A percentile compares a stretch with the other conserved stretches of the same genome.
Conservation (phyloP, 2,329 filamentous ascomycete species). For the Hypoxylon sp. region DNA sequence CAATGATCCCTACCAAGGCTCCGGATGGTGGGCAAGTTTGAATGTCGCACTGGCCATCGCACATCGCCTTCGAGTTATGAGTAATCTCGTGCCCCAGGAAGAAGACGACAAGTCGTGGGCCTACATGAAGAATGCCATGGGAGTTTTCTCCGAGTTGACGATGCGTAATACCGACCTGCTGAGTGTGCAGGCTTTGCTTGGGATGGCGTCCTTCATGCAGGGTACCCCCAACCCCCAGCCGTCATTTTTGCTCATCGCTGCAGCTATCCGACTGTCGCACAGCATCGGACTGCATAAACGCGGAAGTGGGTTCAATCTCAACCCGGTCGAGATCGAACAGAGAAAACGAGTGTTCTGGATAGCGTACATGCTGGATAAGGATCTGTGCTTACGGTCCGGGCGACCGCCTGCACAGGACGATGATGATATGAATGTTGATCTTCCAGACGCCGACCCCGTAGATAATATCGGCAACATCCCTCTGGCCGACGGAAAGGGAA, state of each 20-base stretch:
- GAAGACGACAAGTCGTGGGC: conserved; percentile 96
- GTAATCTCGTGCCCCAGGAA: conserved; percentile 86
- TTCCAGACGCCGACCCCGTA: conserved; percentile 87
- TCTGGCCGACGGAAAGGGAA: conserved; percentile 84
- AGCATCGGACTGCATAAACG: conserved; percentile 96
- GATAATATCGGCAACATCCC: conserved; percentile 97
- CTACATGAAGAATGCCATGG: conserved; percentile 96
- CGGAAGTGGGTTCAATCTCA: conserved; percentile 90
- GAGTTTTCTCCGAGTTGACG: conserved; percentile 88
- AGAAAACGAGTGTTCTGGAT: conserved; percentile 74
- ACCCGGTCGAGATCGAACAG: conserved; percentile 93
- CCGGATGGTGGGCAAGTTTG: conserved; percentile 97
- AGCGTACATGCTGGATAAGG: conserved; percentile 71
- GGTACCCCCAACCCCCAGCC: conserved; percentile 97
- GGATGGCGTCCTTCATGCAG: conserved; percentile 93
- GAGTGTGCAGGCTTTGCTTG: conserved; percentile 91
- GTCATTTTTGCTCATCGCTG: conserved; percentile 87
- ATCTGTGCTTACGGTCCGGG: conserved; percentile 66
- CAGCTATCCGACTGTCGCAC: conserved; percentile 88
- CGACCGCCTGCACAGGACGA: conserved; percentile 70
- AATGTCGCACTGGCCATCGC: conserved; percentile 95
- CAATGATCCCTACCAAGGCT: conserved; percentile 88
- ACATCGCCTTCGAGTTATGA: conserved; percentile 92
- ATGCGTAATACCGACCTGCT: conserved; percentile 96
- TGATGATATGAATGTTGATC: conserved; percentile 89